These are phyloP conservation scores for Rhododendron molle DNA, from an alignment of 148 eudicot species.

Conservation along the genomic window DNA sequence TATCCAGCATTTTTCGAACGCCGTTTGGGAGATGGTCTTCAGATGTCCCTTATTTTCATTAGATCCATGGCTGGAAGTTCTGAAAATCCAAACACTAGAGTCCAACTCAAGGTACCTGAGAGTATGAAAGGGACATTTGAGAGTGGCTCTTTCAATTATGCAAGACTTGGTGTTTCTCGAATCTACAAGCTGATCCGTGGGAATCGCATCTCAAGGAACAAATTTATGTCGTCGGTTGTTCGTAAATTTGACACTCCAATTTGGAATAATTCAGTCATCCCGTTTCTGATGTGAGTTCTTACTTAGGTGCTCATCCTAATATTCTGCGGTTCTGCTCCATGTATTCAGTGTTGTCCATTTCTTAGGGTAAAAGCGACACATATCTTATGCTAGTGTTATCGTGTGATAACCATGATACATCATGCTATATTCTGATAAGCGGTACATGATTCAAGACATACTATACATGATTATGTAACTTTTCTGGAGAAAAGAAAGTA, in stretches of 20 bases:
- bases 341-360: not conserved
- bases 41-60: slow-evolving; percentile 81
- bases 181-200: slow-evolving; percentile 95
- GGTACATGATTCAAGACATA: not conserved
- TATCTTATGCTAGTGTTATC: not conserved
- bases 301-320: slow-evolving; percentile 4
- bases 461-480: not conserved
- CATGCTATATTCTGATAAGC: not conserved
- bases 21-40: slow-evolving; percentile 99
- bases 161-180: slow-evolving; percentile 85
- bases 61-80: slow-evolving; percentile 44
- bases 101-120: slow-evolving; percentile 39
- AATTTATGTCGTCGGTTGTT: slow-evolving; percentile 88
- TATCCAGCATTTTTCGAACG: slow-evolving; percentile 89
- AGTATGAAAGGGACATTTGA: slow-evolving; percentile 58
- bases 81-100: slow-evolving; percentile 30
- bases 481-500: not conserved
- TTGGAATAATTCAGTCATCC: slow-evolving; percentile 55
- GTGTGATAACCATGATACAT: not conserved
- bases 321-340: not conserved
- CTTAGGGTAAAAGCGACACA: not conserved
- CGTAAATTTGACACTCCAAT: slow-evolving; percentile 83
- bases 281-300: slow-evolving; percentile 68
- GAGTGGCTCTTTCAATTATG: slow-evolving; percentile 45
- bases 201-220: slow-evolving; percentile 81